Evolutionary conservation across 2,329 filamentous ascomycete genomes (phyloP).

Genomic region (Colletotrichum viniferum): DNA sequence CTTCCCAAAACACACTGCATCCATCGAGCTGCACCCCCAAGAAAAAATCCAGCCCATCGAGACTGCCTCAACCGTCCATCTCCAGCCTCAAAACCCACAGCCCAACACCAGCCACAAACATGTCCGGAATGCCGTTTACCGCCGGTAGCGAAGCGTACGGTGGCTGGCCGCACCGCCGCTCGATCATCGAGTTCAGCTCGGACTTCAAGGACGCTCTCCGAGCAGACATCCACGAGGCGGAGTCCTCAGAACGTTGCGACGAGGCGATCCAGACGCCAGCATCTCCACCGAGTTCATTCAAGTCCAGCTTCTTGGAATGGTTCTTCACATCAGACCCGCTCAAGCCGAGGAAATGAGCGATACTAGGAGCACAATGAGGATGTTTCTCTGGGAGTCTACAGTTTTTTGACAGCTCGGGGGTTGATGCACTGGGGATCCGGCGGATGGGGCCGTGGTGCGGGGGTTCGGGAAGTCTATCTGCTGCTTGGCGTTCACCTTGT

Average conservation of each 20-base stretch:
- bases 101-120: neutral
- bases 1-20: neutral
- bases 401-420: neutral
- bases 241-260: neutral
- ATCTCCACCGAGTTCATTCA: neutral
- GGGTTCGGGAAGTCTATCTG: neutral
- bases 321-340: neutral
- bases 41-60: neutral
- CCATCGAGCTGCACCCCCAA: neutral
- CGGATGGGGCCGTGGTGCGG: neutral
- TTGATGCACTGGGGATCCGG: neutral
- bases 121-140: conserved; percentile 9
- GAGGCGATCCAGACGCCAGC: neutral
- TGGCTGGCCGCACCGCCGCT: neutral
- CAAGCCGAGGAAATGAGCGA: neutral
- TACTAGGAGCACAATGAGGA: neutral
- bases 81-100: neutral
- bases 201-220: conserved; percentile 13
- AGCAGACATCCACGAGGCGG: conserved; percentile 12
- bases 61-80: neutral
- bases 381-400: neutral
- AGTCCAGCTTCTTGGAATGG: neutral
- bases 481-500: neutral
- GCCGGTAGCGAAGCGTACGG: conserved; percentile 1
- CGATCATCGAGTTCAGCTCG: neutral